Base-by-base conservation (phyloP, 2,329 filamentous ascomycete genomes). In the Cordyceps javanica region DNA sequence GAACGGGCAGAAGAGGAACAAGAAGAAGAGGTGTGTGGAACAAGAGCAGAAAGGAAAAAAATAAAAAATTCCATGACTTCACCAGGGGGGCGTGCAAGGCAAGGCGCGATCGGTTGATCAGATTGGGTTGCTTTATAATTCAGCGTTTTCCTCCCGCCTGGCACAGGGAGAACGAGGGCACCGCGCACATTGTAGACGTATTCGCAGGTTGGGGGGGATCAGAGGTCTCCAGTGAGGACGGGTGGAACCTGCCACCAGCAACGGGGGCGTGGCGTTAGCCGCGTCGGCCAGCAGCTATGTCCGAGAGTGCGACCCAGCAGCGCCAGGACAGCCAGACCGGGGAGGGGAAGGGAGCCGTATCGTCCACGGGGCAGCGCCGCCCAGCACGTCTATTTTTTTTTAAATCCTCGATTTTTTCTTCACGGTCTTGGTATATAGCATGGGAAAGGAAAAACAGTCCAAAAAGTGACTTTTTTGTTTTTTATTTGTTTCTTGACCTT, bases 211-310 rank as follows among this genome's bases (percentile, higher is more conserved):
- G 25, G 50, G 39, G 28, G 30, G 51, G 9, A n/a, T n/a, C 19
- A 45, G 28, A 54, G n/a, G 52, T 55, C 30, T 46, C 44, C 36
- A 28, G 38, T 36, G 38, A 54, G 41, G 16, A 34, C 19, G 52
- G 52, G 52, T 55, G 52, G 51, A 38, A n/a, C 39, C n/a, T 26
- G n/a, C 14, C 26, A 16, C 21, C 32, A 19, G 30, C 32, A 28
- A 34, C 30, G 26, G 49, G 55, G 55, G 55, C 8, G 55, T 58
- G 55, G n/a, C 55, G 46, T 46, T 58, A 58, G 48, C 55, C 55
- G 49, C 49, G 48, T 58, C 55, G 55, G 55, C 30, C 30, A 38
- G 39, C 7, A 46, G 21, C 49, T 58, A 58, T 52, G 55, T 58
- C 55, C 55, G 55, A 58, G 48, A 57, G 46, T 51, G 55, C 55